Conservation (phyloP, 208 protist genomes). For the Leishmania turanica region DNA sequence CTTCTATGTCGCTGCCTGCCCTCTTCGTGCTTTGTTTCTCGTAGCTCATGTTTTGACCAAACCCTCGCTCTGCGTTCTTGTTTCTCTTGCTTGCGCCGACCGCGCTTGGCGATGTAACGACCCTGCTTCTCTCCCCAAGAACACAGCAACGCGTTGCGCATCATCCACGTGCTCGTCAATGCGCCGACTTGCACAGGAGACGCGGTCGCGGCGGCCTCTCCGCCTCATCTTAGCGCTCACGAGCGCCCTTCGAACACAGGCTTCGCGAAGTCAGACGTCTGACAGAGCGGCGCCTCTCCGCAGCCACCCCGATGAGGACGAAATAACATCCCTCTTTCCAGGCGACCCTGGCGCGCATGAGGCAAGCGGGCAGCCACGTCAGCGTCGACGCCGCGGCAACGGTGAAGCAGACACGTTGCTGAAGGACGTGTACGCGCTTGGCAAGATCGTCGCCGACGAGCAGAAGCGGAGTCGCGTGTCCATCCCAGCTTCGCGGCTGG, state of each 20-base stretch:
- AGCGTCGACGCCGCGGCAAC: background rate
- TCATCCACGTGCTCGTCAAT: background rate
- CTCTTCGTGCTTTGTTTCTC: background rate
- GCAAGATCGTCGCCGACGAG: conserved; percentile 24
- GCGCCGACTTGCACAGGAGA: background rate
- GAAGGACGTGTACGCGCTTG: conserved; percentile 17
- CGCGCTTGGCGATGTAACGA: background rate
- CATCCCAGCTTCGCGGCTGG: conserved; percentile 22
- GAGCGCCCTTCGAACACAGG: background rate
- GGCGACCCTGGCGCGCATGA: background rate
- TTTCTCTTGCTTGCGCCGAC: background rate
- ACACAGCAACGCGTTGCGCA: background rate
- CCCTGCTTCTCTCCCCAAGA: background rate
- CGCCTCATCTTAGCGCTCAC: background rate
- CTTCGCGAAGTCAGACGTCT: background rate
- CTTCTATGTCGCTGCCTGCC: background rate
- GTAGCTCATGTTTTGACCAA: background rate
- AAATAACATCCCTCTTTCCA: conserved; percentile 6
- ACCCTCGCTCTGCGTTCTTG: background rate
- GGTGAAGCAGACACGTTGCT: conserved; percentile 13
- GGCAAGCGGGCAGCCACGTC: background rate
- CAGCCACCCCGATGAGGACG: background rate
- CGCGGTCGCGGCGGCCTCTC: too few relatives aligned
- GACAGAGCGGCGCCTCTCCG: background rate
- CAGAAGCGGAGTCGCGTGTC: conserved; percentile 31